These are phyloP conservation scores for Aspergillus jensenii DNA, from an alignment of 2,329 filamentous ascomycete genomes.

Conservation along the genomic window DNA sequence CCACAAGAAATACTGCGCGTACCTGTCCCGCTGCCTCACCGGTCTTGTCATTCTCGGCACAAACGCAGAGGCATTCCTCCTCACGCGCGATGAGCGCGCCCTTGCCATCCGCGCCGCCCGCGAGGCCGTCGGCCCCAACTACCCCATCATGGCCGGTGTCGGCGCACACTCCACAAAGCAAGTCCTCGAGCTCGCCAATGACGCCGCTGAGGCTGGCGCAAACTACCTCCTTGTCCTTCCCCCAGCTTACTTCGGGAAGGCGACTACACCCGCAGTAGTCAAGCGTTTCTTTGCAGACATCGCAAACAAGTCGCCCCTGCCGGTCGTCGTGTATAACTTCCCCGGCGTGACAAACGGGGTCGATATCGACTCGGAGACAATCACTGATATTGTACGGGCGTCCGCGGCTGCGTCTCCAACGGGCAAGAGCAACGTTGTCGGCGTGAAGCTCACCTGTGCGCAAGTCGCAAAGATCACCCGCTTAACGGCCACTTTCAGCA, in stretches of 20 bases:
- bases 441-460: conserved; percentile 66
- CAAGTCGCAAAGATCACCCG: conserved; percentile 62
- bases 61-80: conserved; percentile 57
- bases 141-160: conserved; percentile 63
- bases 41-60: conserved; percentile 58
- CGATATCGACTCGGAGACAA: conserved; percentile 65
- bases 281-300: conserved; percentile 61
- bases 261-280: conserved; percentile 58
- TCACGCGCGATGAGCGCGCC: conserved; percentile 59
- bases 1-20: conserved; percentile 53
- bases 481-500: conserved; percentile 52
- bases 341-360: conserved; percentile 67
- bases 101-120: conserved; percentile 58
- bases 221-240: conserved; percentile 63
- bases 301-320: conserved; percentile 51
- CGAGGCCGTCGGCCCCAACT: conserved; percentile 52
- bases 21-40: conserved; percentile 51
- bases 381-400: conserved; percentile 53
- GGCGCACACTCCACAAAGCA: conserved; percentile 66
- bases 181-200: conserved; percentile 58
- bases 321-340: conserved; percentile 68
- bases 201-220: conserved; percentile 61
- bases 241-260: conserved; percentile 65
- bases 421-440: conserved; percentile 55
- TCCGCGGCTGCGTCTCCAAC: conserved; percentile 37